Conservation (phyloP, 1,284 basidiomycete genomes). For the Melampsora americana region DNA sequence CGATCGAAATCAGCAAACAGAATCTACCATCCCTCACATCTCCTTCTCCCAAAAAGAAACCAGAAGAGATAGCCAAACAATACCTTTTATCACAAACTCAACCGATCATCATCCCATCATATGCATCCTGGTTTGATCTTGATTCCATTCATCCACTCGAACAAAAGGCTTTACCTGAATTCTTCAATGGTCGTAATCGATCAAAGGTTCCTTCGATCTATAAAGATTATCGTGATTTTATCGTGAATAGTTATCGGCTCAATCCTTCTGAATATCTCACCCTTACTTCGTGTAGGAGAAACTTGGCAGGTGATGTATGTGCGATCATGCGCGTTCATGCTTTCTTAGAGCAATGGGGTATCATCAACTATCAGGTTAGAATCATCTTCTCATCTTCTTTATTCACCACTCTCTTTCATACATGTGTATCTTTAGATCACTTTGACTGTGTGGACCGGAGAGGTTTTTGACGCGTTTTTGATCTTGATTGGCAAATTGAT, state of each 20-base stretch:
- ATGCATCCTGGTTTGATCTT: slow-evolving; percentile 98
- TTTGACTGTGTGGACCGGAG: background rate
- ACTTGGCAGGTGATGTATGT: slow-evolving; percentile 95
- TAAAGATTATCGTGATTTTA: slow-evolving; percentile 99
- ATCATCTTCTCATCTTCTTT: background rate
- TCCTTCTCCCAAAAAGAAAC: slow-evolving; percentile 47
- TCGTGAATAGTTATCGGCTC: slow-evolving; percentile 97
- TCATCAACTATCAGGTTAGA: slow-evolving; percentile 94
- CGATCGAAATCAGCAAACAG: no score
- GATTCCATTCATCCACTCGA: slow-evolving; percentile 88
- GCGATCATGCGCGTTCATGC: slow-evolving; percentile 98
- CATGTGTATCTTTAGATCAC: background rate
- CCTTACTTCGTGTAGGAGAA: slow-evolving; percentile 91
- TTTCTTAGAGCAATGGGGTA: slow-evolving; percentile 97
- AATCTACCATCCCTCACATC: no score
- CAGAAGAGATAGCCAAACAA: slow-evolving; percentile 81
- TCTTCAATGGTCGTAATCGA: slow-evolving; percentile 93
- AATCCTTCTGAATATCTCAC: slow-evolving; percentile 95
- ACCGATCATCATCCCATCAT: slow-evolving; percentile 86
- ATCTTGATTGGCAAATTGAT: background rate
- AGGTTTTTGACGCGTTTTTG: background rate
- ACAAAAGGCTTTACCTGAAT: slow-evolving; percentile 87
- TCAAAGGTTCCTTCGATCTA: slow-evolving; percentile 95
- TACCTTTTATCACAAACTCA: slow-evolving; percentile 97
- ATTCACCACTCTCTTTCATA: background rate